Evolutionary conservation across 768 basidiomycete genomes (phyloP).

Genomic region (Tricholoma sp.): DNA sequence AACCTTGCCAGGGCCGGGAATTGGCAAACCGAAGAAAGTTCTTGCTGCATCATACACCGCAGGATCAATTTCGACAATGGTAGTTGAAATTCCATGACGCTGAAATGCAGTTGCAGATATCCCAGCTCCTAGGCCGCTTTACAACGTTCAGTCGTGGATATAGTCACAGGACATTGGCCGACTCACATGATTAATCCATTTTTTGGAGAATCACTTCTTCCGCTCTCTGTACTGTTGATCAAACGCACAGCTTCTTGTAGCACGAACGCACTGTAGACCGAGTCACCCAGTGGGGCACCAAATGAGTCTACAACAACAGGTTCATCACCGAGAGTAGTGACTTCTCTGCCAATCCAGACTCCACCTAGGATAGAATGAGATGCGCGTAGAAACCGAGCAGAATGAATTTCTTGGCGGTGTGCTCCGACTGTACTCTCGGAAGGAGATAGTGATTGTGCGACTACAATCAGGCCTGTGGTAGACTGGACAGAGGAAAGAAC

Average conservation of each 20-base stretch:
- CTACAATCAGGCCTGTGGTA: constrained; percentile 77
- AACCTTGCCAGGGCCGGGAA: constrained; percentile 53
- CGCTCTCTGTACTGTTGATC: constrained; percentile 45
- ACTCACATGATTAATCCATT: constrained; percentile 71
- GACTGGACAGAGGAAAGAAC: constrained; percentile 66
- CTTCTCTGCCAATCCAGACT: constrained; percentile 67
- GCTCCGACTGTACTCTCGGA: constrained; percentile 20
- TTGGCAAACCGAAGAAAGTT: constrained; percentile 72
- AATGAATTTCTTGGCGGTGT: constrained; percentile 35
- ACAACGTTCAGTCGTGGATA: constrained; percentile 8
- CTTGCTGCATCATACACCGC: constrained; percentile 82
- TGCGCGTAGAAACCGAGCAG: constrained; percentile 56
- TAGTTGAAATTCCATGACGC: constrained; percentile 63
- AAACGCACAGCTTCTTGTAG: constrained; percentile 83
- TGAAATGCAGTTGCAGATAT: constrained; percentile 74
- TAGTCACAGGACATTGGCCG: constrained; percentile 4
- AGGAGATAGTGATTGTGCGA: constrained; percentile 63
- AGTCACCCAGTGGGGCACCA: constrained; percentile 59
- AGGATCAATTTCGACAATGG: constrained; percentile 92
- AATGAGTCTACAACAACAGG: constrained; percentile 44
- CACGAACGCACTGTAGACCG: constrained; percentile 80
- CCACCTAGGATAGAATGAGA: constrained; percentile 67
- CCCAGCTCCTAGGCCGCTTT: constrained; percentile 85
- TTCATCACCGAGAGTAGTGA: constrained; percentile 35
- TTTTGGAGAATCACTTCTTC: constrained; percentile 30